phyloP scores from a whole-genome alignment of 2,329 filamentous ascomycete genomes.

The Paraphoma sp. region DNA sequence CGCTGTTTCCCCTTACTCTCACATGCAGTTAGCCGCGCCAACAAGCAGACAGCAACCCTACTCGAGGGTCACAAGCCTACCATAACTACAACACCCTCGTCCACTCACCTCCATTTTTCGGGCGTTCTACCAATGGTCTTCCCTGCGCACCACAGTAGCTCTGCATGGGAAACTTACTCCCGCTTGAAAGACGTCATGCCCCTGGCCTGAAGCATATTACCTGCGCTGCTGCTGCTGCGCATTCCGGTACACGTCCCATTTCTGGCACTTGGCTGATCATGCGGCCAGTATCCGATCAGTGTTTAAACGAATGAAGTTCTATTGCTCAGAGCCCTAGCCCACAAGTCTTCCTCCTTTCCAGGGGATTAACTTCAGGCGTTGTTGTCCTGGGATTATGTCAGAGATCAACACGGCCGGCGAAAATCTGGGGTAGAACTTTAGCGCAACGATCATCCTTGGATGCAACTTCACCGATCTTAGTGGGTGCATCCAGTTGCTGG shows the following conservation, averaged over 20 bases:
- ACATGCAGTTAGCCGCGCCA: background rate
- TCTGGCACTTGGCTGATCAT: too few relatives aligned
- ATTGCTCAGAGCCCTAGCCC: too few relatives aligned
- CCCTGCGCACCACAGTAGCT: background rate
- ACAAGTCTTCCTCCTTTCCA: too few relatives aligned
- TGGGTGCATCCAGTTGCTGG: background rate
- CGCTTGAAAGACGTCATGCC: background rate
- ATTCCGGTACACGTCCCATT: too few relatives aligned
- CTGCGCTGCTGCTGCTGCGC: background rate
- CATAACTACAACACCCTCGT: background rate
- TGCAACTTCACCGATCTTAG: background rate
- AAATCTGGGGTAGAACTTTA: constrained; percentile 2
- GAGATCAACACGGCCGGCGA: background rate
- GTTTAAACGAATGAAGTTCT: too few relatives aligned
- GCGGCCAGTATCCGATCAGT: too few relatives aligned
- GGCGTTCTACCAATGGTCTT: background rate
- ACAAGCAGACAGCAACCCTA: background rate
- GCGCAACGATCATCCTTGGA: constrained; percentile 2
- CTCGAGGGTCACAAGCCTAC: background rate
- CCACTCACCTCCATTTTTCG: background rate
- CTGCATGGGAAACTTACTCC: background rate
- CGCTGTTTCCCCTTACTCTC: background rate
- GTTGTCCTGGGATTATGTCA: background rate
- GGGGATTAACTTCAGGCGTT: background rate
- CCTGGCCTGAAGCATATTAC: background rate